Evolutionary conservation across 305 asterid species (phyloP).

Genomic region (Fraxinus dipetala): DNA sequence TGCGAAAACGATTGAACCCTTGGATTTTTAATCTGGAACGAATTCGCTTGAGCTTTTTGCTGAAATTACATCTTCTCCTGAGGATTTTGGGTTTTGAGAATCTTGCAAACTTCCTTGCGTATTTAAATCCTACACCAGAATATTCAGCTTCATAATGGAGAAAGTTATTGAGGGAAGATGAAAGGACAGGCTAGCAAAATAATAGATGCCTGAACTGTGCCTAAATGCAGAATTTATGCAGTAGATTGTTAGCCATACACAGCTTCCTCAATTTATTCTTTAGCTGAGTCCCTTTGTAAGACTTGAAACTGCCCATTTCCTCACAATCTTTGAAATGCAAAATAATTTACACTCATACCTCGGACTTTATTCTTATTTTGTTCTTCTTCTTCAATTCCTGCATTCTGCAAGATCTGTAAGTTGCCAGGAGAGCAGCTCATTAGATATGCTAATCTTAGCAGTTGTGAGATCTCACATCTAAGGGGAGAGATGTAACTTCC

Average conservation of each 20-base stretch:
- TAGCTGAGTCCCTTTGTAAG: not conserved
- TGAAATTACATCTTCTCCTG: slow-evolving; percentile 35
- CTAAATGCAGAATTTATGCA: not conserved
- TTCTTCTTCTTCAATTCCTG: slow-evolving; percentile 41
- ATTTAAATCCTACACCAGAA: slow-evolving; percentile 46
- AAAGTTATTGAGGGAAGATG: not conserved
- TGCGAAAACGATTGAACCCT: slow-evolving; percentile 45
- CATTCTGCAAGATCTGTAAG: slow-evolving; percentile 51
- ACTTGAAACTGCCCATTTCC: not conserved
- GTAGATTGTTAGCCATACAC: not conserved
- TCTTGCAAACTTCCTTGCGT: slow-evolving; percentile 43
- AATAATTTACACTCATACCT: slow-evolving; percentile 31
- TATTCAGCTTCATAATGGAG: not conserved
- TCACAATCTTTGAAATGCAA: not conserved
- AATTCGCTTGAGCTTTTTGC: slow-evolving; percentile 49
- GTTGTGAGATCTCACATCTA: not conserved
- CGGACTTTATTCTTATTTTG: slow-evolving; percentile 32
- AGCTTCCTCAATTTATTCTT: not conserved
- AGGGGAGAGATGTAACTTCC: not conserved
- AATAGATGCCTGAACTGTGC: not conserved
- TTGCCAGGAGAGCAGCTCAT: slow-evolving; percentile 5
- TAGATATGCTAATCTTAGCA: not conserved
- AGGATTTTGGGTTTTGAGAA: slow-evolving; percentile 45
- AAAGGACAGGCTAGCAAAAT: not conserved
- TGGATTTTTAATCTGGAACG: slow-evolving; percentile 63